Percentiles rank a stretch among this genome's conserved stretches.
Conservation (phyloP, 768 basidiomycete species). For the Calocybe gangraenosa region DNA sequence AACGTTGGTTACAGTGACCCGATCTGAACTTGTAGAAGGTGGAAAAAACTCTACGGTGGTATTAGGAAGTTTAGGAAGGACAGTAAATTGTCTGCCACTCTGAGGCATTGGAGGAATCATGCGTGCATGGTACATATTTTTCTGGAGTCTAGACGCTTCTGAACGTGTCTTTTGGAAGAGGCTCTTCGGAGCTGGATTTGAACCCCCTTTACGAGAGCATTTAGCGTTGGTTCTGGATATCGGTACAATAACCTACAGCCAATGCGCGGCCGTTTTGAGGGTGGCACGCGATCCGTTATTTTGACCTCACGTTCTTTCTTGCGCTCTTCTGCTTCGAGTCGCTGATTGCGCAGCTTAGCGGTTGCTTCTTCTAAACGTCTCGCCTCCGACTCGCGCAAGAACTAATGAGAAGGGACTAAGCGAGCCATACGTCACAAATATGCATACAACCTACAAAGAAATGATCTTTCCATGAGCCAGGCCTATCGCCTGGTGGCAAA, state of each 20-base stretch:
- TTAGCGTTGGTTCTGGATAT: slow-evolving; percentile 6
- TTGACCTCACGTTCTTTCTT: slow-evolving; percentile 78
- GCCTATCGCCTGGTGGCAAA: slow-evolving; percentile 35
- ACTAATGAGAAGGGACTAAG: slow-evolving; percentile 29
- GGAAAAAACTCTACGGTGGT: slow-evolving; percentile 30
- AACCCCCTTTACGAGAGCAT: slow-evolving; percentile 28
- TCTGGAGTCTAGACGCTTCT: slow-evolving; percentile 66
- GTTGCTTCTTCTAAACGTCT: slow-evolving; percentile 61
- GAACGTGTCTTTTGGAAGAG: slow-evolving; percentile 74
- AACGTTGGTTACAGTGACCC: slow-evolving; percentile 52
- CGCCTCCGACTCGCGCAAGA: slow-evolving; percentile 55
- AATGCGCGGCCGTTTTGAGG: slow-evolving; percentile 54
- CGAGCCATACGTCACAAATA: slow-evolving; percentile 9
- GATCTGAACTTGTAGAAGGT: slow-evolving; percentile 29
- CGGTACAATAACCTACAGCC: slow-evolving; percentile 42
- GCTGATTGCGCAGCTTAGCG: slow-evolving; percentile 58
- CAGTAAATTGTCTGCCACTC: slow-evolving; percentile 38
- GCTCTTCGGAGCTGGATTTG: slow-evolving; percentile 49
- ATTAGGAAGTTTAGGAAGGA: slow-evolving; percentile 31
- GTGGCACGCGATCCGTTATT: slow-evolving; percentile 65
- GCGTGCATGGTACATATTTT: slow-evolving; percentile 51
- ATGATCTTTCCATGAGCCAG: slow-evolving; percentile 64
- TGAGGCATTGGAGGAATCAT: slow-evolving; percentile 51
- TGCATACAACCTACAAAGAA: slow-evolving; percentile 50
- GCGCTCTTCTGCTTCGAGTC: slow-evolving; percentile 66